phyloP scores from a whole-genome alignment of 108 stramenopile species.

The Cyclotella sp. region DNA sequence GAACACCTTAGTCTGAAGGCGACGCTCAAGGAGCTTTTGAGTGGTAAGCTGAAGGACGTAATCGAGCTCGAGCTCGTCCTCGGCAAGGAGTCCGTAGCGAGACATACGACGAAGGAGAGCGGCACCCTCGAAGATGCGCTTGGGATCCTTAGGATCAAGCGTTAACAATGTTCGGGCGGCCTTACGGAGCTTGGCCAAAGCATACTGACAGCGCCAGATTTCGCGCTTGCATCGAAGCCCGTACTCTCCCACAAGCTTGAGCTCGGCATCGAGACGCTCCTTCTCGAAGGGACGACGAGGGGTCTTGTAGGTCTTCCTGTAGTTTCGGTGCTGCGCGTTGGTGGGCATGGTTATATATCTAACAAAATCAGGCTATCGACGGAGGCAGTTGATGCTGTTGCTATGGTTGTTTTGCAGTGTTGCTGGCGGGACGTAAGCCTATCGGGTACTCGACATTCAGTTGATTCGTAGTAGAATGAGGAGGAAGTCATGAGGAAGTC shows the following conservation, averaged over 20 bases:
- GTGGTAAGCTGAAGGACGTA: slow-evolving; percentile 98
- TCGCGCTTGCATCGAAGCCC: slow-evolving; percentile 99
- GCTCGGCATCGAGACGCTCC: slow-evolving; percentile 98
- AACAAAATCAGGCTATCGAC: neutral
- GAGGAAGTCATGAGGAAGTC: neutral
- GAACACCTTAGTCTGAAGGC: slow-evolving; percentile 97
- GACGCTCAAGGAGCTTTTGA: slow-evolving; percentile 97
- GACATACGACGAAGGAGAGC: slow-evolving; percentile 97
- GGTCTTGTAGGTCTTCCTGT: slow-evolving; percentile 98
- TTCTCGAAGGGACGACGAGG: slow-evolving; percentile 99
- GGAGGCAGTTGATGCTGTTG: slow-evolving; percentile 5
- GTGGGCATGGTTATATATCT: slow-evolving; percentile 49
- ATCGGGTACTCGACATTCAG: neutral
- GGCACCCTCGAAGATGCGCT: slow-evolving; percentile 98
- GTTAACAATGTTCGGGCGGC: slow-evolving; percentile 97
- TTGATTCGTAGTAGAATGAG: neutral
- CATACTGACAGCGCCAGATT: slow-evolving; percentile 99
- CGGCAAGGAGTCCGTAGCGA: slow-evolving; percentile 96
- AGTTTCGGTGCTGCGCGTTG: slow-evolving; percentile 63
- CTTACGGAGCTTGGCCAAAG: slow-evolving; percentile 99
- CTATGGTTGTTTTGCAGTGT: neutral
- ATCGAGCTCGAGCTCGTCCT: slow-evolving; percentile 97
- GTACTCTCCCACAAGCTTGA: slow-evolving; percentile 99
- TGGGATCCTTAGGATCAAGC: slow-evolving; percentile 96
- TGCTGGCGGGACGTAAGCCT: neutral